Evolutionary conservation across 495 filamentous ascomycete species (phyloP), one percentile per base, ranked within the genome.

Genomic region (Aspergillus leporis): DNA sequence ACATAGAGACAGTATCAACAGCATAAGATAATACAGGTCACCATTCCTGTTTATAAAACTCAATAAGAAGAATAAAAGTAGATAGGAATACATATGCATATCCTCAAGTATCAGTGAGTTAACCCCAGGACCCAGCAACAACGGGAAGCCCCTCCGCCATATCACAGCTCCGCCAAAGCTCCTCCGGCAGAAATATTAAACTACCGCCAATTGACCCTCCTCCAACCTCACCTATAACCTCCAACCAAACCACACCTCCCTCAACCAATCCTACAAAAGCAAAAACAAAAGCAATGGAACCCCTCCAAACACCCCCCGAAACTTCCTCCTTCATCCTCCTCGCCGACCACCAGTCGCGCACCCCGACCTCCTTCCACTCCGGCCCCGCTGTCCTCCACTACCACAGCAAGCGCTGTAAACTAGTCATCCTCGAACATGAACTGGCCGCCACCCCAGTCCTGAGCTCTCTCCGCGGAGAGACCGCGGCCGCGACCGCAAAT

Each of bases 301-400:
- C 76, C 19, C 75, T 88, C 19, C 74, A 68, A 47, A 58, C 62
- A 4, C 51, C 79, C 6, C 89, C 87, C 1, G 66, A 75, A 7
- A 60, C 77, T 8, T 72, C 74, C 28, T 77, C 77, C 65, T 97
- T 91, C 78, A 89, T 84, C 25, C 80, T 86, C 10, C 82, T 98
- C 46, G 76, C 82, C 18, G 86, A 88, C 55, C 90, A 96, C 73
- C 91, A 96, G 69, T 85, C 88, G 28, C 86, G 87, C 59, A 98
- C 94, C 9, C 94, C 94, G 0, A 71, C 77, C 51, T 92, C 87
- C 30, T 98, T 98, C 81, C 88, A 86, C 72, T 81, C 81, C 66
- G 88, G 84, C 10, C 89, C 87, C 55, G 85, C 93, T 13, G 82
- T 98, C 32, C 85, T 98, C 0, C 82, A 97, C 77, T 88, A 87